Evolutionary conservation across 768 basidiomycete species (phyloP).

Genomic region (Lentinula aciculospora): DNA sequence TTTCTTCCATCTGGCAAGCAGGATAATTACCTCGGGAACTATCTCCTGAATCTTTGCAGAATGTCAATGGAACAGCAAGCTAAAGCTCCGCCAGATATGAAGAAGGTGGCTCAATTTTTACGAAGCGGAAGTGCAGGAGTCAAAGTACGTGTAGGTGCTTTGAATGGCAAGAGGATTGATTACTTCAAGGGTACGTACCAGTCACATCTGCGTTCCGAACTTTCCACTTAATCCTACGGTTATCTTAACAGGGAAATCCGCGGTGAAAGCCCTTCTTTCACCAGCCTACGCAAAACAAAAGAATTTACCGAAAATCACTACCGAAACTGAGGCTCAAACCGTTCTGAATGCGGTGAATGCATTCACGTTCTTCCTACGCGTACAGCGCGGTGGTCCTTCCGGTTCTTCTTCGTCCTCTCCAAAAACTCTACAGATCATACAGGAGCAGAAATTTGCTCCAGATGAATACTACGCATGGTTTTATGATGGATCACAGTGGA

Average conservation of each 20-base stretch:
- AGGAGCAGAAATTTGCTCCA: conserved; percentile 71
- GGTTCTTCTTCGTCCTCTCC: conserved; percentile 69
- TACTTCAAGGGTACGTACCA: conserved; percentile 88
- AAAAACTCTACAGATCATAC: conserved; percentile 74
- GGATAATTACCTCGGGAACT: no score
- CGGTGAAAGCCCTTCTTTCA: conserved; percentile 85
- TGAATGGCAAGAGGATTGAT: conserved; percentile 92
- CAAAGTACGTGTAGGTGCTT: conserved; percentile 83
- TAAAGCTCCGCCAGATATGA: conserved; percentile 74
- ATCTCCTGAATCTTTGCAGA: neutral
- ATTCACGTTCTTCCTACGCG: conserved; percentile 88
- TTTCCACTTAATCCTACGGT: neutral
- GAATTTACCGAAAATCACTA: conserved; percentile 65
- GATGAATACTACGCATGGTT: conserved; percentile 96
- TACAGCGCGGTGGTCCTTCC: conserved; percentile 68
- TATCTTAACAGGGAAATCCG: conserved; percentile 75
- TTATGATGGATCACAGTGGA: conserved; percentile 91
- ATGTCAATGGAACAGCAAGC: conserved; percentile 63
- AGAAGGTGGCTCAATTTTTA: conserved; percentile 81
- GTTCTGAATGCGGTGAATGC: conserved; percentile 70
- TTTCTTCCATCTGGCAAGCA: neutral
- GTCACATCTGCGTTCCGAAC: neutral
- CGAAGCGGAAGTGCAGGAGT: conserved; percentile 82
- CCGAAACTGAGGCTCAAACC: conserved; percentile 68
- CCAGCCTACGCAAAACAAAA: conserved; percentile 90